These are phyloP conservation scores for Cicer pinnatifidum DNA, from an alignment of 306 rosid species.

Conservation along the genomic window DNA sequence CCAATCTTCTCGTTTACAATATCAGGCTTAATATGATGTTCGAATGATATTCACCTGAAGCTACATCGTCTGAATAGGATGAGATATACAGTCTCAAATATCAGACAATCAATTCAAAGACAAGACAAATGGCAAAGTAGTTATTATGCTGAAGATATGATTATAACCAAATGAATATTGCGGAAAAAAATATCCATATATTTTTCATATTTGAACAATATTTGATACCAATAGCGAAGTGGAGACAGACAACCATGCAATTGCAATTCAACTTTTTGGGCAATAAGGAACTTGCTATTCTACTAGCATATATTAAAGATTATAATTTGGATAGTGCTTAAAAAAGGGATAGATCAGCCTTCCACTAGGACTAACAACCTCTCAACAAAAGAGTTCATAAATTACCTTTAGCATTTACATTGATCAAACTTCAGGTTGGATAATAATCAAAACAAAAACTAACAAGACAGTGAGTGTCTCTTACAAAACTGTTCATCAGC, in stretches of 20 bases:
- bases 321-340: not conserved
- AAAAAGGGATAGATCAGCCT: not conserved
- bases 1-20: no score
- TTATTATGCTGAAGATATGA: no score
- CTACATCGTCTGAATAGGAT: no score
- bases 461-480: not conserved
- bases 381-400: not conserved
- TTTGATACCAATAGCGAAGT: not conserved
- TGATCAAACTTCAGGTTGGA: conserved; percentile 9
- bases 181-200: no score
- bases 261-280: conserved; percentile 7
- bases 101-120: no score
- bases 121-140: no score
- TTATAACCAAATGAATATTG: no score
- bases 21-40: no score
- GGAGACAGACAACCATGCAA: not conserved
- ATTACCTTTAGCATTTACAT: conserved; percentile 34
- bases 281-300: conserved; percentile 1
- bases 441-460: not conserved
- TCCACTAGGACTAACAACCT: conserved; percentile 6
- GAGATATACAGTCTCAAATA: no score
- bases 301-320: not conserved
- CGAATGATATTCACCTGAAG: no score
- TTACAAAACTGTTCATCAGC: conserved; percentile 34
- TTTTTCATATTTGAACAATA: not conserved